A percentile compares a stretch with the other conserved stretches of the same genome.
These are phyloP conservation scores for Staphylotrichum longicolle DNA, from an alignment of 495 filamentous ascomycete species.

Conservation along the genomic window DNA sequence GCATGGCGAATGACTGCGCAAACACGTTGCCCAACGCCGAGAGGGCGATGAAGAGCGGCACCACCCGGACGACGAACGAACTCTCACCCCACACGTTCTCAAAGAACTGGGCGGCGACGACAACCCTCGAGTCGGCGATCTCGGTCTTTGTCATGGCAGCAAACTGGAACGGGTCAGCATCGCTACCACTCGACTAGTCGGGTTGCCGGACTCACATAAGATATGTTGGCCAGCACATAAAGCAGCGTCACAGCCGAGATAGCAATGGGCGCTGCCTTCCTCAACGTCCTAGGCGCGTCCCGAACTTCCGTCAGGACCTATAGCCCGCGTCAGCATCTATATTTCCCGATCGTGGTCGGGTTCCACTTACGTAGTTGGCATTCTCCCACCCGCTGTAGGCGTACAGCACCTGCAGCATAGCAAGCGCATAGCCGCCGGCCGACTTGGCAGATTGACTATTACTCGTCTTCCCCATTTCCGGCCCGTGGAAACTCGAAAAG, in stretches of 20 bases:
- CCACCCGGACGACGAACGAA: conserved; percentile 43
- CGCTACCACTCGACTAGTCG: no score
- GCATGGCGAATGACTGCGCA: conserved; percentile 61
- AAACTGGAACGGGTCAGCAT: conserved; percentile 46
- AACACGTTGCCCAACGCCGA: conserved; percentile 66
- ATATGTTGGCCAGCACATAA: conserved; percentile 59
- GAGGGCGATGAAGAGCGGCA: conserved; percentile 62
- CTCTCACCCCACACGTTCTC: conserved; percentile 52
- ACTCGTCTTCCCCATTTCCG: neutral
- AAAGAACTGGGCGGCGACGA: conserved; percentile 60
- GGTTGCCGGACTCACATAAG: conserved; percentile 38
- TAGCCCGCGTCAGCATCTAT: neutral
- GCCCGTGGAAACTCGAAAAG: conserved; percentile 51
- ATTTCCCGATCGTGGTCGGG: neutral
- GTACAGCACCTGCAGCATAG: conserved; percentile 61
- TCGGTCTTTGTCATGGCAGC: conserved; percentile 57
- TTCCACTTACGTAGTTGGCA: conserved; percentile 48
- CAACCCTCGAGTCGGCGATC: conserved; percentile 51
- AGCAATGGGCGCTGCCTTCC: conserved; percentile 57
- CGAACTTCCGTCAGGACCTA: conserved; percentile 53
- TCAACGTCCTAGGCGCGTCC: conserved; percentile 56
- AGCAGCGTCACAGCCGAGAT: conserved; percentile 54
- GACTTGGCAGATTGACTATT: conserved; percentile 9
- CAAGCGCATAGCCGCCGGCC: conserved; percentile 50
- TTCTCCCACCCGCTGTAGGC: conserved; percentile 62